A percentile compares a stretch with the other conserved stretches of the same genome.
phyloP scores from a whole-genome alignment of 805 yeast genomes.

The Barnettozyma pratensis region DNA sequence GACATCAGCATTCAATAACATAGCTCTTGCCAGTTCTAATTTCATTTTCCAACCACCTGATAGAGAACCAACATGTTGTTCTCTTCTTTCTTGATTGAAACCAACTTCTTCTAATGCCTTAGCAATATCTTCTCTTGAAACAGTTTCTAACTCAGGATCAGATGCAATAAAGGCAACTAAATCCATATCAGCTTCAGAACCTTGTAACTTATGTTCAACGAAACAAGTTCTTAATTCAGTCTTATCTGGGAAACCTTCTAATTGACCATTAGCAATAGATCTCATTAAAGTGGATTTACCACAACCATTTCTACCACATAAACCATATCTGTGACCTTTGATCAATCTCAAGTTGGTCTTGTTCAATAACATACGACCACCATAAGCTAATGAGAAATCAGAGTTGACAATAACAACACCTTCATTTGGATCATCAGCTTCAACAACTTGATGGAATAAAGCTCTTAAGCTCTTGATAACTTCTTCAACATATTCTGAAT shows the following conservation, averaged over 20 bases:
- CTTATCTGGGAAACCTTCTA: conserved; percentile 95
- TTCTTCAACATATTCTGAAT: conserved; percentile 37
- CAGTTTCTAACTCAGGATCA: conserved; percentile 72
- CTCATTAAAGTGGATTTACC: conserved; percentile 98
- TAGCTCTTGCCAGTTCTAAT: conserved; percentile 96
- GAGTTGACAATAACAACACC: conserved; percentile 92
- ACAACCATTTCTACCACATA: conserved; percentile 98
- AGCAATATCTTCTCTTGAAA: conserved; percentile 66
- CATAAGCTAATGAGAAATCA: conserved; percentile 93
- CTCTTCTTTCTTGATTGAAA: conserved; percentile 83
- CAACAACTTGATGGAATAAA: conserved; percentile 48
- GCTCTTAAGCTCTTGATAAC: conserved; percentile 45
- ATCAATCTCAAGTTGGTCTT: conserved; percentile 83
- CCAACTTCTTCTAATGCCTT: conserved; percentile 80
- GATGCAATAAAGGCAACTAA: conserved; percentile 82
- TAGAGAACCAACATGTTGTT: conserved; percentile 86
- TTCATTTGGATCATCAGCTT: conserved; percentile 60
- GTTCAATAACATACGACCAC: conserved; percentile 93
- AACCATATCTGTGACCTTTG: conserved; percentile 96
- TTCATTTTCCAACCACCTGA: conserved; percentile 99
- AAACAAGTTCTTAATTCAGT: conserved; percentile 86
- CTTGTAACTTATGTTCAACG: conserved; percentile 95
- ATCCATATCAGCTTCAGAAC: conserved; percentile 88
- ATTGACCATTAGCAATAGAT: conserved; percentile 92
- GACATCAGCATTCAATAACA: conserved; percentile 96